Evolutionary conservation across 1,284 basidiomycete genomes (phyloP), one percentile per base, ranked within the genome.

Genomic region (Fomitopsis schrenkii): DNA sequence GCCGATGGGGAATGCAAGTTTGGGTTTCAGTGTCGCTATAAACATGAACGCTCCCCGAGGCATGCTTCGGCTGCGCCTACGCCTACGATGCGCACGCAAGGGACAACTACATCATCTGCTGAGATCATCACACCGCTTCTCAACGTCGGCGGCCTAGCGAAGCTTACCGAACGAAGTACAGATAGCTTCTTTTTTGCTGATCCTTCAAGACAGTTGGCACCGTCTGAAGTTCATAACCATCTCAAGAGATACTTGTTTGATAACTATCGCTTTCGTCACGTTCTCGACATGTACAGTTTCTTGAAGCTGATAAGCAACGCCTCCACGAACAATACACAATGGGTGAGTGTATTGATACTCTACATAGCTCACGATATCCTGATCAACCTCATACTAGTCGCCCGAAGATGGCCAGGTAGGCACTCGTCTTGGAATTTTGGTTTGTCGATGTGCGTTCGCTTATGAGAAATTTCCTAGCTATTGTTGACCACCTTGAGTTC

Each of bases 401-500:
- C 68, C 75, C 14, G 81, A 82, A 62, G 83, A 83, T 55, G 83
- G 81, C 1, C 84, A 85, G 74, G 84, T 84, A 62, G 63, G 72
- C 66, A 7, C 15, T 28, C 22, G 38, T 5, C 22, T 28, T 15
- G 14, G 4, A 17, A 50, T 33, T 14, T 5, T 19, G 22, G 22
- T 15, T 8, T 50, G 14, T 22, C 19, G 38, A 30, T 38, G 10
- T 5, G 33, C 35, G 9, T 22, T 33, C 1, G 15, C n/a, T 8
- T 6, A 41, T 48, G 41, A 12, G 53, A 15, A 19, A 36, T 22
- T 17, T 19, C 14, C 36, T 17, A 82, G 77, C 68, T 80, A 4
- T 70, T 84, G 17, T 72, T 85, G n/a, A 71, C 72, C 12, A 66
- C 74, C 0, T 72, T 83, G 40, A 74, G 78, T 17, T 73, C 72